Evolutionary conservation across 2,329 filamentous ascomycete species (phyloP).

Genomic region (Alternaria hordeiaustralica): DNA sequence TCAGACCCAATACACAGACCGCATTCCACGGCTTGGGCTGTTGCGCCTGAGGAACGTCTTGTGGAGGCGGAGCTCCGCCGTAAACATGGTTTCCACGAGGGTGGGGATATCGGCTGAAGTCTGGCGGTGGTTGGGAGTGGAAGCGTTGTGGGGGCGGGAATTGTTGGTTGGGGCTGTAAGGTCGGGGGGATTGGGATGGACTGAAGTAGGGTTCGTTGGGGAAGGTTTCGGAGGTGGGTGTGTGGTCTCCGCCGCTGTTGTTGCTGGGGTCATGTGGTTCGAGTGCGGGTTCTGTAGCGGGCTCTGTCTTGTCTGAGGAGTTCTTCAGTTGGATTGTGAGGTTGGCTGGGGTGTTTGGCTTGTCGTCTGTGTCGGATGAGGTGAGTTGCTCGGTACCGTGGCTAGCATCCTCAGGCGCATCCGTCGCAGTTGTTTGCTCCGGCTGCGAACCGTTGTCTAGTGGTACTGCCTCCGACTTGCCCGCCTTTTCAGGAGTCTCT

Average conservation of each 20-base stretch:
- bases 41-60: slow-evolving; percentile 8
- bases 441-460: background rate
- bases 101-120: background rate
- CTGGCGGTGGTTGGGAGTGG: background rate
- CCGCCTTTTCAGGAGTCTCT: slow-evolving; percentile 19
- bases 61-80: background rate
- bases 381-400: background rate
- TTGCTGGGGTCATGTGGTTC: background rate
- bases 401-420: background rate
- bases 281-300: background rate
- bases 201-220: background rate
- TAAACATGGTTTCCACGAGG: background rate
- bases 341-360: background rate
- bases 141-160: background rate
- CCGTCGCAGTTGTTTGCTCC: background rate
- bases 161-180: background rate
- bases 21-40: slow-evolving; percentile 62
- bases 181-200: background rate
- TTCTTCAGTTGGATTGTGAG: background rate
- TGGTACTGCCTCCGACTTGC: background rate
- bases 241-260: background rate
- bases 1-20: slow-evolving; percentile 63
- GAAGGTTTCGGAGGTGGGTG: background rate
- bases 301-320: background rate
- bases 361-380: background rate